phyloP scores from a whole-genome alignment of 257 asterid genomes.

The Scutellaria minor region DNA sequence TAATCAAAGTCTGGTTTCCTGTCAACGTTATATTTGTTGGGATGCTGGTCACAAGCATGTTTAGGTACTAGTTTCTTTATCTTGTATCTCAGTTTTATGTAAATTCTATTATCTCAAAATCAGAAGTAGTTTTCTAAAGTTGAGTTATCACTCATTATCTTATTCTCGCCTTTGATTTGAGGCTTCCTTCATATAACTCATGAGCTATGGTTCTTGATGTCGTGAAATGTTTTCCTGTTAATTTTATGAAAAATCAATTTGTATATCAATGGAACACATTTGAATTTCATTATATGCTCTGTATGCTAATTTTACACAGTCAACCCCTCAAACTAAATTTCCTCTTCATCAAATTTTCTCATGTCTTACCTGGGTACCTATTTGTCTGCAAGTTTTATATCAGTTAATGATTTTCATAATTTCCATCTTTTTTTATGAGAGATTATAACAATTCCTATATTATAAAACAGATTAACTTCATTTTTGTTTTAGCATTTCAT shows the following conservation, averaged over 20 bases:
- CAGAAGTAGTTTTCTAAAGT: not conserved
- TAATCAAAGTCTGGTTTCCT: conserved; percentile 92
- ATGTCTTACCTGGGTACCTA: conserved; percentile 2
- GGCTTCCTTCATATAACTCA: not conserved
- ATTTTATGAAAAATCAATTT: not conserved
- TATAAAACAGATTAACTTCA: not conserved
- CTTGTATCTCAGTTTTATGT: conserved; percentile 10
- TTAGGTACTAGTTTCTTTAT: conserved; percentile 60
- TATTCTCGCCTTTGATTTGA: not conserved
- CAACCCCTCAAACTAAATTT: conserved; percentile 4
- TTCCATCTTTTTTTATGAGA: not conserved
- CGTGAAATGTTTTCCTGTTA: conserved; percentile 2
- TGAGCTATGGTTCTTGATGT: conserved; percentile 15
- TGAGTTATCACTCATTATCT: not conserved
- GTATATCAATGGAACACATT: conserved; percentile 1
- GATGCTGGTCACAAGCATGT: conserved; percentile 96
- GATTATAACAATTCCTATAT: not conserved
- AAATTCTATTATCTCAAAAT: conserved; percentile 15
- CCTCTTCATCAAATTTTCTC: not conserved
- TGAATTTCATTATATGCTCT: not conserved
- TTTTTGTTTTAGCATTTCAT: not conserved
- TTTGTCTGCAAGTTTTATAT: not conserved
- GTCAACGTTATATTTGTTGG: conserved; percentile 91
- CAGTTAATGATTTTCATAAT: not conserved
- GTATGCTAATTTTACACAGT: not conserved